Base-by-base conservation (phyloP, 129 eudicot species). In the Chrysanthemum makinoi region DNA sequence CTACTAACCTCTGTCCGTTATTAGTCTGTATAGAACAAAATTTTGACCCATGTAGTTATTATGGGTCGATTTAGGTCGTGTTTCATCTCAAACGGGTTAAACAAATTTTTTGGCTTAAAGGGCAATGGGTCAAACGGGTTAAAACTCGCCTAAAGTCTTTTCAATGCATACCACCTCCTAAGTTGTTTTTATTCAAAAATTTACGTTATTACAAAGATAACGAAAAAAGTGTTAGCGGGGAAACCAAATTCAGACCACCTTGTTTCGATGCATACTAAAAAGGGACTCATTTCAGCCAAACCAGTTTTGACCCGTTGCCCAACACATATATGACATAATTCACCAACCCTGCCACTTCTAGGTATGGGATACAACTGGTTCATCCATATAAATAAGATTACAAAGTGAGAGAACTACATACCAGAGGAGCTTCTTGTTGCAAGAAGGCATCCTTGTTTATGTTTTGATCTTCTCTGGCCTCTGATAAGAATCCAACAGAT, bases 351-450 rank as follows among this genome's bases (percentile, higher is more conserved):
- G 49, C 67, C 47, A 30, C 20, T 13, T 62, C 67, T 62, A 59
- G 17, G 6, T 59, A 24, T 24, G 26, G 65, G 65, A 59, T 59
- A 59, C 43, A 20, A 59, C n/a, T 59, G n/a, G 58, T 72, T 44
- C 44, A 58, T 71, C 4, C 46, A 39, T 46, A 71, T 39, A 46
- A 24, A 43, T 14, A 22, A 12, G 49, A 56, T 70, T 19, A 18
- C 39, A 46, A 44, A n/a, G 28, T 59, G 73, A 60, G 60, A 17
- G 66, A 81, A 49, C 39, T 39, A 16, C 86, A 75, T 88, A 91
- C 95, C 90, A 77, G 65, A 70, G 86, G 89, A 68, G 86, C 86
- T 76, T 86, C 96, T 68, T 80, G 81, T 64, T 72, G 96, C 61
- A 80, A 77, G 83, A 74, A 84, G 71, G 49, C 79, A 66, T 83